Base-by-base conservation (phyloP, 495 filamentous ascomycete genomes). In the Annulohypoxylon nitens region DNA sequence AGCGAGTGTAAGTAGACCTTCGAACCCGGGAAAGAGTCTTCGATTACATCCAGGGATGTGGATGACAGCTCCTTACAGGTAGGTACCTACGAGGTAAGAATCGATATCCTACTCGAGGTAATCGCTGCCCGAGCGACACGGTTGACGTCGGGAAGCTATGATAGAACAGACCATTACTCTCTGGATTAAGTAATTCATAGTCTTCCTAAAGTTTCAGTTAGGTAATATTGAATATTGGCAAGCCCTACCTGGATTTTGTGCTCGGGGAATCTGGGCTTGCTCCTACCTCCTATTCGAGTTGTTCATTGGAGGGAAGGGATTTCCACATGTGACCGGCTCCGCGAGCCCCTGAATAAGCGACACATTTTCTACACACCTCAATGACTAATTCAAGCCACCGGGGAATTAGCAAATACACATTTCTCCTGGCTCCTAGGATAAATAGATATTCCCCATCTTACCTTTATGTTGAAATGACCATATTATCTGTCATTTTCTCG, bases 331-430 rank as follows among this genome's bases (percentile, higher is more conserved):
- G 57, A 60, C 20, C 25, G 36, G 12, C 37, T 41, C 36, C 36
- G 36, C 26, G 36, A 60, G 37, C 57, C 57, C 57, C 57, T 60
- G 57, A 60, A 60, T 60, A 60, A 41, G 36, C 36, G 39, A 59
- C 14, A n/a, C 55, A 41, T 16, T 59, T 25, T 59, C 55, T 41
- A 37, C 16, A 41, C 55, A 26, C 36, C 14, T 23, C 18, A 59
- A 59, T 41, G 18, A 33, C 36, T 41, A 34, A 34, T 18, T 18
- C 20, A 25, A 41, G 55, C 26, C 39, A 41, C 34, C 34, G 33
- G 5, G 23, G 1, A 33, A 41, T 20, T 16, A 43, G 9, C 7
- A 60, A 60, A 34, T 43, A 23, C 36, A 10, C 43, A 7, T 14
- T 26, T n/a, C 20, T 37, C 14, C 36, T 43, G 12, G 26, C 30